phyloP scores from a whole-genome alignment of 176 grass and related monocot genomes.

The Oropetium thomaeum region DNA sequence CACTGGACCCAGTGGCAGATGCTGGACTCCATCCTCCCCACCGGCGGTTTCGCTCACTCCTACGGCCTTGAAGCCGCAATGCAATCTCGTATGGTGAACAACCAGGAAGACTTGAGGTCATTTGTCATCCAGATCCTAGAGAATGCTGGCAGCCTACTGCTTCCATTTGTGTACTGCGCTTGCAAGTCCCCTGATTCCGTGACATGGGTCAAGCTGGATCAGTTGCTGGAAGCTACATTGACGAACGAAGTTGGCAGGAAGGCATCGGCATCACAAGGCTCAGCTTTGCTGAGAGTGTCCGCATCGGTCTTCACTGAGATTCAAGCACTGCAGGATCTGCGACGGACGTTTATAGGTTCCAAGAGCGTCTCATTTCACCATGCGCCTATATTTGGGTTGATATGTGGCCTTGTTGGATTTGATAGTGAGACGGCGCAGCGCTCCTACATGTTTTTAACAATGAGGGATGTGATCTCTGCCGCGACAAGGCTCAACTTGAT shows the following conservation, averaged over 20 bases:
- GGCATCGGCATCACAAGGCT: constrained; percentile 65
- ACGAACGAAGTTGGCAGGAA: constrained; percentile 85
- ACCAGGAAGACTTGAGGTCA: constrained; percentile 47
- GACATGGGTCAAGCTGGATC: constrained; percentile 58
- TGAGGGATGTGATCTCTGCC: constrained; percentile 83
- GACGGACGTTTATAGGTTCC: constrained; percentile 47
- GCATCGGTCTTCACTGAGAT: constrained; percentile 66
- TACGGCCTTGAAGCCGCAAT: constrained; percentile 75
- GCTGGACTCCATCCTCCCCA: constrained; percentile 85
- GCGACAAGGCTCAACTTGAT: constrained; percentile 86
- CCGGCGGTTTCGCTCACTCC: constrained; percentile 79
- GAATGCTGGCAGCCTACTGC: constrained; percentile 67
- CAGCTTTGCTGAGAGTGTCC: constrained; percentile 63
- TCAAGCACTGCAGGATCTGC: constrained; percentile 50
- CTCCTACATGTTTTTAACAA: constrained; percentile 69
- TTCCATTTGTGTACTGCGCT: constrained; percentile 63
- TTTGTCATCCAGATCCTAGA: constrained; percentile 70
- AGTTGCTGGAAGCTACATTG: constrained; percentile 68
- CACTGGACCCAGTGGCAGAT: constrained; percentile 88
- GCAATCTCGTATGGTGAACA: constrained; percentile 59
- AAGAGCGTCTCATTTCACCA: constrained; percentile 61
- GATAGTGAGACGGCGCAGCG: constrained; percentile 49
- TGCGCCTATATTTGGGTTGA: constrained; percentile 64
- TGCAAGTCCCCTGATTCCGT: constrained; percentile 43
- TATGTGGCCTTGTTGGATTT: constrained; percentile 67